Base-by-base conservation (phyloP, 2,329 filamentous ascomycete genomes). In the Tolypocladium amazonense region DNA sequence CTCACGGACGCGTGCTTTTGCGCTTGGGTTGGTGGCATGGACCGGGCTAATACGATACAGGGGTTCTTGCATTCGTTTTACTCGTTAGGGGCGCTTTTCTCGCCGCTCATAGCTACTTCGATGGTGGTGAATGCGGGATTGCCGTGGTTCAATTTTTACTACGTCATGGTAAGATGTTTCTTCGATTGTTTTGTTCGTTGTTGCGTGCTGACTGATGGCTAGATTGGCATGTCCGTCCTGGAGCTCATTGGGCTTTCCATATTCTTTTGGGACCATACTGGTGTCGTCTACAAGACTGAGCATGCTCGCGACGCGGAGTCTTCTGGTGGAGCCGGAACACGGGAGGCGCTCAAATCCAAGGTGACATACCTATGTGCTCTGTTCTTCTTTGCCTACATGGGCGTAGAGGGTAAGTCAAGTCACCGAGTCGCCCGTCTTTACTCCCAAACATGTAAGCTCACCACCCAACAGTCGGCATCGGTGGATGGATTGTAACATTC, bases 401-500 rank as follows among this genome's bases (percentile, higher is more conserved):
- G 89, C 0, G 79, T 85, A 0, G 89, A 92, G 73, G 85, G 74
- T 74, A 61, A 41, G 64, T 59, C 1, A 2, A 12, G 47, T 15
- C 41, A 27, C 14, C 12, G 9, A 18, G 11, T 2, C 3, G 12
- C 25, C 2, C 7, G 3, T 30, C 25, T 11, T 7, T 2, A 9
- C 6, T 8, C 47, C 15, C 15, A 8, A 20, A 20, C 25, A 20
- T 15, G 2, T 11, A 27, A n/a, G 27, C 47, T 50, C 25, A 50
- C 47, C 18, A 30, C 25, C 14, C 15, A 27, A 50, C 38, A 76
- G 75, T 88, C 56, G 86, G 85, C 0, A 78, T 91, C 1, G 88
- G 88, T 27, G 89, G 89, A 4, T 93, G 89, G 89, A 85, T 92
- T 39, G 86, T 90, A 39, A 86, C 85, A 0, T 92, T 92, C 70